Evolutionary conservation across 306 rosid genomes (phyloP).

Genomic region (Fragaria ananassa): DNA sequence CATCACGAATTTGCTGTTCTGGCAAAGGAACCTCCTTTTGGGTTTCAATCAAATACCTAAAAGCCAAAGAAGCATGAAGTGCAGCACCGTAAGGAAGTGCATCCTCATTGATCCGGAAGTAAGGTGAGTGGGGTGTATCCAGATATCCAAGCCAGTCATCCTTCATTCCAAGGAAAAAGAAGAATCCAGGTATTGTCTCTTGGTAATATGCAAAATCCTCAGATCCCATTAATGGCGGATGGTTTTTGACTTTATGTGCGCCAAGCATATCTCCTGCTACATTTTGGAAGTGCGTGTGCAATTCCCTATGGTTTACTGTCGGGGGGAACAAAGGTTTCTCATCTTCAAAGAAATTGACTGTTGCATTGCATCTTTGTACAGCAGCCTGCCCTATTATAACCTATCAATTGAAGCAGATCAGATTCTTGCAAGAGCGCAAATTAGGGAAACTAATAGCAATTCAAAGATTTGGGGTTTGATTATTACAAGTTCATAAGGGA

Average conservation of each 20-base stretch:
- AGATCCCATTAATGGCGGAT: slow-evolving; percentile 54
- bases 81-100: slow-evolving; percentile 80
- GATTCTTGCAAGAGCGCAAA: neutral
- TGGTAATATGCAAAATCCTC: slow-evolving; percentile 88
- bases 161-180: slow-evolving; percentile 66
- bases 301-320: slow-evolving; percentile 47
- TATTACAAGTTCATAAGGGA: neutral
- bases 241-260: slow-evolving; percentile 38
- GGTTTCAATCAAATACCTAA: slow-evolving; percentile 47
- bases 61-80: slow-evolving; percentile 80
- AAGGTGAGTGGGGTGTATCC: slow-evolving; percentile 47
- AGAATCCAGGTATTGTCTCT: slow-evolving; percentile 72
- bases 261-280: slow-evolving; percentile 69
- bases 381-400: slow-evolving; percentile 78
- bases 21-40: slow-evolving; percentile 26
- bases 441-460: neutral
- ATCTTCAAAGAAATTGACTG: slow-evolving; percentile 45
- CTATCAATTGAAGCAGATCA: slow-evolving; percentile 34
- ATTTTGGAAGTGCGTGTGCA: slow-evolving; percentile 53
- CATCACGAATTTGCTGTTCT: slow-evolving; percentile 41
- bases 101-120: slow-evolving; percentile 65
- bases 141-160: slow-evolving; percentile 29
- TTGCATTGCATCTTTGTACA: slow-evolving; percentile 86
- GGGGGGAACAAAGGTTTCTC: slow-evolving; percentile 47
- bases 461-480: neutral